These are phyloP conservation scores for Gynostemma pentaphyllum DNA, from an alignment of 306 rosid genomes.

Conservation along the genomic window DNA sequence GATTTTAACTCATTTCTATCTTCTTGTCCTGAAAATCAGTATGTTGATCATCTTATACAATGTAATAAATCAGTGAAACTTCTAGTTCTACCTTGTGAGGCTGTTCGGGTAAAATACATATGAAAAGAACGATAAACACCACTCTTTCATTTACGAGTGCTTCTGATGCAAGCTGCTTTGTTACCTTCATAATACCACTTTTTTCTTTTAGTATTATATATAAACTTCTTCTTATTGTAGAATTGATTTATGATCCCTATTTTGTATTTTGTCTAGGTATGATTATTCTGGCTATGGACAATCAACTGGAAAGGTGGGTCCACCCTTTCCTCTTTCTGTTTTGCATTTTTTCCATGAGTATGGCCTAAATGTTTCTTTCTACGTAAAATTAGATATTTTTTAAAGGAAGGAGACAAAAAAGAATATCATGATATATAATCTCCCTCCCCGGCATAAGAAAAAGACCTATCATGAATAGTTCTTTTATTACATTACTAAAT, in stretches of 20 bases:
- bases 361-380: neutral
- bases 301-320: constrained; percentile 87
- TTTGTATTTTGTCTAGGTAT: constrained; percentile 39
- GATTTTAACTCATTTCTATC: neutral
- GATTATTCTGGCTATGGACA: constrained; percentile 98
- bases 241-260: constrained; percentile 4
- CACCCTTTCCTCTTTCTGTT: neutral
- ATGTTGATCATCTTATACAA: neutral
- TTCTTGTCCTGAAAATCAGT: neutral
- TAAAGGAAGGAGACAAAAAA: too few relatives aligned
- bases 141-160: neutral
- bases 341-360: neutral
- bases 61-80: neutral
- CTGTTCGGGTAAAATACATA: neutral
- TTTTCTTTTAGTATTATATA: neutral
- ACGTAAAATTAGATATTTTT: too few relatives aligned
- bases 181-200: neutral
- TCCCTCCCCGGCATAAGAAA: too few relatives aligned
- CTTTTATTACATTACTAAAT: neutral
- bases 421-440: too few relatives aligned
- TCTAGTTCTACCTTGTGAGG: neutral
- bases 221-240: neutral
- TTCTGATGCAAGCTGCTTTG: neutral
- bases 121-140: neutral
- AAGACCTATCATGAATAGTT: neutral